Percentiles rank a stretch among this genome's conserved stretches.
phyloP scores from a whole-genome alignment of 192 early-diverging fungal species.

The Chytriomyces sp. region DNA sequence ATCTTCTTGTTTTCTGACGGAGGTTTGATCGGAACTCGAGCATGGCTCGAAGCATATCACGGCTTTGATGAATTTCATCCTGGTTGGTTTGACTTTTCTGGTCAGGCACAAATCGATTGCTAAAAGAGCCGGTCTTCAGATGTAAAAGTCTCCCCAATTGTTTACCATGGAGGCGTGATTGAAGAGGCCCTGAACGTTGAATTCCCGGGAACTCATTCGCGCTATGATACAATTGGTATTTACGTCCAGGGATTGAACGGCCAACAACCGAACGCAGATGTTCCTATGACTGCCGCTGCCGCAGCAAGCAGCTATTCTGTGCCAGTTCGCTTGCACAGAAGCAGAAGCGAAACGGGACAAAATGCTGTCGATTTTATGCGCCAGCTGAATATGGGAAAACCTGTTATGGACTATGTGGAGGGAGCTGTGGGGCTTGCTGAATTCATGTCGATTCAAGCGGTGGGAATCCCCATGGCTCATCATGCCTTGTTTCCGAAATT shows the following conservation, averaged over 20 bases:
- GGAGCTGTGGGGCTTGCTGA: conserved; percentile 26
- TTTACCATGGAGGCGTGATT: conserved; percentile 68
- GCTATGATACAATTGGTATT: conserved; percentile 67
- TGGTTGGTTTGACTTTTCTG: conserved; percentile 17
- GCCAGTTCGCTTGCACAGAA: conserved; percentile 61
- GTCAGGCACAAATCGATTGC: background rate
- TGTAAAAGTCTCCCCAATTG: conserved; percentile 20
- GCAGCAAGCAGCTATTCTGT: conserved; percentile 62
- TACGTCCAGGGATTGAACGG: conserved; percentile 78
- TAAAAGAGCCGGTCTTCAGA: background rate
- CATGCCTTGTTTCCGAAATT: conserved; percentile 75
- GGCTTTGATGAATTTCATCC: conserved; percentile 46
- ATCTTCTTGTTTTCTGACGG: conserved; percentile 86
- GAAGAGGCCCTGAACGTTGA: conserved; percentile 88
- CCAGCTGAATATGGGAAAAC: conserved; percentile 30
- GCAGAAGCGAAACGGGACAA: conserved; percentile 6
- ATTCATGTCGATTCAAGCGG: conserved; percentile 70
- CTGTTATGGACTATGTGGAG: conserved; percentile 24
- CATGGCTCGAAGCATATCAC: conserved; percentile 91
- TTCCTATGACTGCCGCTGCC: conserved; percentile 75
- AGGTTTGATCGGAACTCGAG: conserved; percentile 74
- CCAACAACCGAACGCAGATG: conserved; percentile 89
- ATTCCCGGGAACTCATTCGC: conserved; percentile 69
- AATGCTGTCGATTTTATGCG: background rate
- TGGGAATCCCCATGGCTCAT: conserved; percentile 70